A percentile compares a stretch with the other conserved stretches of the same genome.
phyloP scores from a whole-genome alignment of 1,284 basidiomycete species.

The Leucoagaricus sp. region DNA sequence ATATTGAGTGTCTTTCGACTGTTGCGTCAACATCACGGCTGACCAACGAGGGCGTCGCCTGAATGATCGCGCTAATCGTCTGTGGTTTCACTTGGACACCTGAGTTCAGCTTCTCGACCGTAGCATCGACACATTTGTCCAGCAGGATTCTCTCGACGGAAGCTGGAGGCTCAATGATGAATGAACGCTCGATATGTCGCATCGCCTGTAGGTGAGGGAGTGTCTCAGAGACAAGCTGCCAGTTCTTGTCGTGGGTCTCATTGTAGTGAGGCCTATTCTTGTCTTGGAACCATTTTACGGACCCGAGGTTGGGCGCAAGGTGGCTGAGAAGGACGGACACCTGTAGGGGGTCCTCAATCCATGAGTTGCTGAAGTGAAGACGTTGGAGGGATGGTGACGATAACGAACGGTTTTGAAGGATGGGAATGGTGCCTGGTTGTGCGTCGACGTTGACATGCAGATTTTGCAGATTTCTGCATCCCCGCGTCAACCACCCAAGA shows the following conservation, averaged over 20 bases:
- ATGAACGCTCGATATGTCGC: constrained; percentile 58
- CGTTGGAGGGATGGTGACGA: constrained; percentile 67
- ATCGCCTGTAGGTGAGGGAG: constrained; percentile 69
- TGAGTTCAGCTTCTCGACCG: constrained; percentile 44
- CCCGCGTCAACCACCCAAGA: constrained; percentile 55
- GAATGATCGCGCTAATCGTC: constrained; percentile 44
- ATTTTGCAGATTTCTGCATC: constrained; percentile 62
- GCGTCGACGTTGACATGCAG: constrained; percentile 67
- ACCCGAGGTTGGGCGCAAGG: constrained; percentile 67
- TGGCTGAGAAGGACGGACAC: constrained; percentile 73
- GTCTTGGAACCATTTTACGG: constrained; percentile 72
- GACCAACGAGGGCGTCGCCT: constrained; percentile 49
- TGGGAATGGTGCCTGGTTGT: constrained; percentile 43
- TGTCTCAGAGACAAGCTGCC: constrained; percentile 67
- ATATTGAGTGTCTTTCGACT: constrained; percentile 41
- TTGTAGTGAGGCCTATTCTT: constrained; percentile 69
- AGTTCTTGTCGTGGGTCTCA: constrained; percentile 63
- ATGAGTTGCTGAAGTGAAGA: constrained; percentile 73
- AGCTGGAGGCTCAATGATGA: constrained; percentile 35
- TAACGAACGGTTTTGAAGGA: constrained; percentile 43
- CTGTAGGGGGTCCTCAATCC: constrained; percentile 64
- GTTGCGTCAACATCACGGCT: constrained; percentile 47
- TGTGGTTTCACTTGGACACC: constrained; percentile 50
- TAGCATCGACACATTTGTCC: constrained; percentile 60
- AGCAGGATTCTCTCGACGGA: constrained; percentile 31